phyloP scores from a whole-genome alignment of 148 eudicot species.

The Mesembryanthemum crystallinum region DNA sequence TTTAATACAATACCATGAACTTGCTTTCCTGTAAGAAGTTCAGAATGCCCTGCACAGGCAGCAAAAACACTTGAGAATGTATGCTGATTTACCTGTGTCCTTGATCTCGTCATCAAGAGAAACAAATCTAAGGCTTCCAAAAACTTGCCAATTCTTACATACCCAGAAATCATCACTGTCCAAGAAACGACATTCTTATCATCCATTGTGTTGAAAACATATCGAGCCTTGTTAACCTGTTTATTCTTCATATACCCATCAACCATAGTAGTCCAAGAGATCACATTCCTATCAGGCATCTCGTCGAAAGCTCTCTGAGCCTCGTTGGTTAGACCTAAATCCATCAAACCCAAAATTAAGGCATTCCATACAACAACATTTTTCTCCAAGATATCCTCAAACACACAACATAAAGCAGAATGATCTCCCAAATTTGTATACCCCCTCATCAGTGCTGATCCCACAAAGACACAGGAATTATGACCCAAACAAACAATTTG shows the following conservation, averaged over 20 bases:
- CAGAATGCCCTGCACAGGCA: slow-evolving; percentile 68
- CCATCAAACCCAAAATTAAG: slow-evolving; percentile 66
- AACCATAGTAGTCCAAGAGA: slow-evolving; percentile 69
- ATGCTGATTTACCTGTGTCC: slow-evolving; percentile 50
- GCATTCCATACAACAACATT: slow-evolving; percentile 57
- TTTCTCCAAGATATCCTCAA: slow-evolving; percentile 49
- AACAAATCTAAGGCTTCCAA: slow-evolving; percentile 51
- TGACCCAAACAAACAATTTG: slow-evolving; percentile 35
- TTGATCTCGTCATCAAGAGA: slow-evolving; percentile 43
- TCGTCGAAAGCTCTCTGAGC: slow-evolving; percentile 46
- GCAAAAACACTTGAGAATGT: slow-evolving; percentile 65
- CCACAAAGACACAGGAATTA: slow-evolving; percentile 44
- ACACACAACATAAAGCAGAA: slow-evolving; percentile 36
- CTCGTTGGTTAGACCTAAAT: slow-evolving; percentile 47
- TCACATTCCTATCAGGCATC: slow-evolving; percentile 53
- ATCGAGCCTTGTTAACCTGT: slow-evolving; percentile 43
- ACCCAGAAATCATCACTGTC: slow-evolving; percentile 62
- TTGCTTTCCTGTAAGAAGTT: slow-evolving; percentile 54
- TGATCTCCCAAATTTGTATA: slow-evolving; percentile 42
- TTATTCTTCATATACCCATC: slow-evolving; percentile 59
- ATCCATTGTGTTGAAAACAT: slow-evolving; percentile 39
- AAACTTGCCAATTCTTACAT: slow-evolving; percentile 32
- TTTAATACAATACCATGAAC: slow-evolving; percentile 52
- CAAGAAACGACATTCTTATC: slow-evolving; percentile 58
- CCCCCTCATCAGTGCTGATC: slow-evolving; percentile 62